Percentiles rank a stretch among this genome's conserved stretches.
These are phyloP conservation scores for Fusarium lyarnte DNA, from an alignment of 2,329 filamentous ascomycete species.

Conservation along the genomic window DNA sequence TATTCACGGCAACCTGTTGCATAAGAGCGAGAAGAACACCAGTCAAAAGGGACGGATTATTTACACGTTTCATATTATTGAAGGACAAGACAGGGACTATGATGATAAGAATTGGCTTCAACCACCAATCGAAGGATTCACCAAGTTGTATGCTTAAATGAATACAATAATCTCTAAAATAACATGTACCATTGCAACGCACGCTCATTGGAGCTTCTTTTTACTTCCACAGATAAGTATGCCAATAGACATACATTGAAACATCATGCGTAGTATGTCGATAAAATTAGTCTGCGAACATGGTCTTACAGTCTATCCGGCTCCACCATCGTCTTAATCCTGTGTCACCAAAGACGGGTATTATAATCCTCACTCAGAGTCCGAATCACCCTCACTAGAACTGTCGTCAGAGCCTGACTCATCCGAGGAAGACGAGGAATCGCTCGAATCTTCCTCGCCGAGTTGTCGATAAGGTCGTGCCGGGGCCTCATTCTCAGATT, in stretches of 20 bases:
- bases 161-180: not conserved
- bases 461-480: conserved; percentile 44
- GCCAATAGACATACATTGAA: conserved; percentile 14
- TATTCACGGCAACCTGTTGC: conserved; percentile 94
- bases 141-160: conserved; percentile 63
- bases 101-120: conserved; percentile 94
- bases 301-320: conserved; percentile 40
- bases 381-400: conserved; percentile 36
- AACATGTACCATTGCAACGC: not conserved
- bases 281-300: conserved; percentile 29
- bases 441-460: conserved; percentile 38
- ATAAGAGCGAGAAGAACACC: conserved; percentile 94
- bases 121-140: conserved; percentile 82
- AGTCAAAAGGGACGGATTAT: conserved; percentile 90
- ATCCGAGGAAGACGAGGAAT: conserved; percentile 48
- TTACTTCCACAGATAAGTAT: conserved; percentile 12
- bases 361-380: conserved; percentile 35
- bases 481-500: conserved; percentile 43
- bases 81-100: conserved; percentile 77
- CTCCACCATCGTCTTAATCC: conserved; percentile 12
- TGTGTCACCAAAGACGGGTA: conserved; percentile 11
- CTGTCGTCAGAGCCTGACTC: conserved; percentile 48
- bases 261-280: conserved; percentile 39
- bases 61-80: conserved; percentile 97
- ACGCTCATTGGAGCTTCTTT: conserved; percentile 3